Percentiles rank a stretch among this genome's conserved stretches.
Conservation (phyloP, 192 early-diverging fungal genomes). For the Dissophora ornata region DNA sequence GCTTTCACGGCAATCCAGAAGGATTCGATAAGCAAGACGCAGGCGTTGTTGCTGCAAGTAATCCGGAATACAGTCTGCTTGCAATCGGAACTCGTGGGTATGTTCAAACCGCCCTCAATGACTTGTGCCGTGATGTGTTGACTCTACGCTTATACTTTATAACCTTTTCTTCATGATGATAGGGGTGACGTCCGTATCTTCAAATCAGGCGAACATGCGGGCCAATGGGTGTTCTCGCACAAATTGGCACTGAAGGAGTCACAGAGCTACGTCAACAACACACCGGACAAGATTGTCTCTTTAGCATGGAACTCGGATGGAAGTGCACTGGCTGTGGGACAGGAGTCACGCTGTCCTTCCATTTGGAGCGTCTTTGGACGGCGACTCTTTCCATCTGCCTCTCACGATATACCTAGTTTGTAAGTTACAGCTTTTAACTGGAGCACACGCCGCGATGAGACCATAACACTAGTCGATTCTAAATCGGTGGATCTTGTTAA, state of each 20-base stretch:
- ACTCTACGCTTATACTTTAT: no score
- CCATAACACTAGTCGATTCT: no score
- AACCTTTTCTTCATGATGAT: background rate
- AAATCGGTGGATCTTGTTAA: background rate
- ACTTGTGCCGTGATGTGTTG: no score
- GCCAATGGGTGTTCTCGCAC: slow-evolving; percentile 51
- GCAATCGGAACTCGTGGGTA: slow-evolving; percentile 75
- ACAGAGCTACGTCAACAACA: slow-evolving; percentile 20
- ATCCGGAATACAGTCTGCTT: slow-evolving; percentile 74
- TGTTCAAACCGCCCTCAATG: no score
- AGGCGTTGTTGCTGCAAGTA: slow-evolving; percentile 73
- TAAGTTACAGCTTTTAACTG: slow-evolving; percentile 18
- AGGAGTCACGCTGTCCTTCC: slow-evolving; percentile 70
- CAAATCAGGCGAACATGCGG: slow-evolving; percentile 51
- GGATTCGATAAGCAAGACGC: slow-evolving; percentile 45
- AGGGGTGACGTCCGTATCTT: slow-evolving; percentile 49
- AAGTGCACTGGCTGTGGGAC: slow-evolving; percentile 77
- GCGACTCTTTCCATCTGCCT: slow-evolving; percentile 65
- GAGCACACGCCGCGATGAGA: no score
- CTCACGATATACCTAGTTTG: slow-evolving; percentile 61
- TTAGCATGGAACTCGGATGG: slow-evolving; percentile 82
- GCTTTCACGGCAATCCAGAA: slow-evolving; percentile 61
- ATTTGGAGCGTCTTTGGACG: slow-evolving; percentile 86
- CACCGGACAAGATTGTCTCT: slow-evolving; percentile 36
- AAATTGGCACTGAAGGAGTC: slow-evolving; percentile 46